These are phyloP conservation scores for Cryphonectria japonica DNA, from an alignment of 2,329 filamentous ascomycete species.

Conservation along the genomic window DNA sequence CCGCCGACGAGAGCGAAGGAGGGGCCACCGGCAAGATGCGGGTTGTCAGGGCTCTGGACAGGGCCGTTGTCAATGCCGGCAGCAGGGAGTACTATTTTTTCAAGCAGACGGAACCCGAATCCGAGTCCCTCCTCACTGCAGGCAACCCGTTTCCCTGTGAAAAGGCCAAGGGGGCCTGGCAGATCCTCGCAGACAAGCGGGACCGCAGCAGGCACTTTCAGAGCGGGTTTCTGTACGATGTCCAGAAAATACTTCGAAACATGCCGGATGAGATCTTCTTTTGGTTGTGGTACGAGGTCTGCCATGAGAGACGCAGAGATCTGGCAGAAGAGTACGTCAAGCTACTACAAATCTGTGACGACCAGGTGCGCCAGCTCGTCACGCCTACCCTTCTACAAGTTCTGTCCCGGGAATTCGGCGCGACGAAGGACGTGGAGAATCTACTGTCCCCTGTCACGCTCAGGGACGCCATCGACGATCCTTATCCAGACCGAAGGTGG, in stretches of 20 bases:
- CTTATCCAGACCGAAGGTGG: constrained; percentile 47
- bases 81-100: constrained; percentile 57
- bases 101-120: constrained; percentile 37
- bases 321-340: constrained; percentile 65
- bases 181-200: constrained; percentile 51
- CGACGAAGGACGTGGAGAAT: constrained; percentile 49
- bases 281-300: constrained; percentile 68
- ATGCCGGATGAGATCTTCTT: constrained; percentile 67
- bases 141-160: constrained; percentile 43
- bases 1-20: constrained; percentile 40
- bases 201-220: constrained; percentile 62
- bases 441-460: constrained; percentile 31
- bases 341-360: constrained; percentile 51
- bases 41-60: constrained; percentile 51
- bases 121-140: constrained; percentile 33
- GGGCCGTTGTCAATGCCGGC: constrained; percentile 45
- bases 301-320: constrained; percentile 56
- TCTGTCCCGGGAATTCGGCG: constrained; percentile 64
- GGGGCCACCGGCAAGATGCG: constrained; percentile 46
- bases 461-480: constrained; percentile 31
- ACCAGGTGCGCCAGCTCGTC: constrained; percentile 50
- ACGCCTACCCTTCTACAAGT: constrained; percentile 49
- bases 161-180: constrained; percentile 48
- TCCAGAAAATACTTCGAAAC: constrained; percentile 47
- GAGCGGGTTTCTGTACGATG: constrained; percentile 63